phyloP scores from a whole-genome alignment of 345 rosid species.

The Nephelium lappaceum region DNA sequence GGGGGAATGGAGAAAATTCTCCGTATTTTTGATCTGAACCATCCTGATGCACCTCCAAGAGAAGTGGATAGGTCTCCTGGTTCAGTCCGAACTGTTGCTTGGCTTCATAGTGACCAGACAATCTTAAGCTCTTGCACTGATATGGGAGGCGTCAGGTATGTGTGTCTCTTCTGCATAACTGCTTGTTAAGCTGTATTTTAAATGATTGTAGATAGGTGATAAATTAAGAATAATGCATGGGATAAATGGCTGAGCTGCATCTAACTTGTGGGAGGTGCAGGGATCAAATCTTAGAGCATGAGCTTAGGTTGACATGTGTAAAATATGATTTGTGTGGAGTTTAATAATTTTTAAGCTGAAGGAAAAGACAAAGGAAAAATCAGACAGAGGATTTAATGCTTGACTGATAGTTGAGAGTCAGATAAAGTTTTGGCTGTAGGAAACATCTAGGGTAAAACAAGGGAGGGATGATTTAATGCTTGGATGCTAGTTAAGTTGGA shows the following conservation, averaged over 20 bases:
- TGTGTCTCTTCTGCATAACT: neutral
- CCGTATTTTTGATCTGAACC: conserved; percentile 46
- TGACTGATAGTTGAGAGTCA: neutral
- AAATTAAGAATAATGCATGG: neutral
- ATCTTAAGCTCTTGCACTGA: conserved; percentile 47
- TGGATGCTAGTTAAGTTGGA: neutral
- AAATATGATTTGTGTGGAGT: neutral
- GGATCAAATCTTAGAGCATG: neutral
- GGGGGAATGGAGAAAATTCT: conserved; percentile 50
- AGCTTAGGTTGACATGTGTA: neutral
- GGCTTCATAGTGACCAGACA: conserved; percentile 53
- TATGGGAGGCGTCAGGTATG: conserved; percentile 50
- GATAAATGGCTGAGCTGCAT: neutral
- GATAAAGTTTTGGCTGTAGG: neutral
- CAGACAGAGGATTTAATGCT: neutral
- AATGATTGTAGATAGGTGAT: neutral
- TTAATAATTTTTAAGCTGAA: neutral
- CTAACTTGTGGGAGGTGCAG: neutral
- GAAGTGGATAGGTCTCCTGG: conserved; percentile 48
- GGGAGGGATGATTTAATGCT: neutral
- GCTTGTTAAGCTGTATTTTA: neutral
- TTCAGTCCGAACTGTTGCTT: conserved; percentile 48
- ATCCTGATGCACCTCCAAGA: conserved; percentile 46
- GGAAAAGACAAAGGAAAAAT: neutral
- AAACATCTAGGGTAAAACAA: neutral